Evolutionary conservation across 2,329 filamentous ascomycete species (phyloP).

Genomic region (Cadophora sp.): DNA sequence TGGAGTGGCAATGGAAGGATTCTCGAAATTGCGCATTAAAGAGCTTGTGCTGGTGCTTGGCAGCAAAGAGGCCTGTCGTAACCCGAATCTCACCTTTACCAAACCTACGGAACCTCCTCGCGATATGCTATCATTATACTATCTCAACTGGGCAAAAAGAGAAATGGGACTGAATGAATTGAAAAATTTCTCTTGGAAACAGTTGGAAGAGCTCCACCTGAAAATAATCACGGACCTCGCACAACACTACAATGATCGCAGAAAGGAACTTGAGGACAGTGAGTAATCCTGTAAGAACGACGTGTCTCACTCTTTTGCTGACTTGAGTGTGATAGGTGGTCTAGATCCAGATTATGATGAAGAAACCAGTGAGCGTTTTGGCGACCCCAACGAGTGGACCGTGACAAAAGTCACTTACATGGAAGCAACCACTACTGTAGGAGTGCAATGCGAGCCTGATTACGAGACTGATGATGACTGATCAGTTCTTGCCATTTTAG

Average conservation of each 20-base stretch:
- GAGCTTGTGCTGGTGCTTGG: neutral
- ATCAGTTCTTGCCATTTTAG: too few relatives aligned
- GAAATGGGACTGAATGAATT: neutral
- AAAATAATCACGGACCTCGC: too few relatives aligned
- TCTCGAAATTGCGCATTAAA: neutral
- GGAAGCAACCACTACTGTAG: neutral
- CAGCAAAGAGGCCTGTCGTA: neutral
- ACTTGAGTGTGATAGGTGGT: too few relatives aligned
- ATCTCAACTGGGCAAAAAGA: too few relatives aligned
- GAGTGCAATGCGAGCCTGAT: too few relatives aligned
- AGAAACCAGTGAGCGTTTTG: neutral
- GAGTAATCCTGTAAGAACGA: too few relatives aligned
- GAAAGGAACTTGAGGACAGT: too few relatives aligned
- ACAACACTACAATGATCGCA: too few relatives aligned
- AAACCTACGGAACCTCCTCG: neutral
- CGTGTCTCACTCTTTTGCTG: too few relatives aligned
- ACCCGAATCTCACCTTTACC: neutral
- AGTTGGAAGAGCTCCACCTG: neutral
- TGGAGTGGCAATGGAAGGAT: neutral
- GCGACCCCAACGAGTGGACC: neutral
- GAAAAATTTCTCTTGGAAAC: neutral
- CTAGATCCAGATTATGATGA: too few relatives aligned
- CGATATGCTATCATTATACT: neutral
- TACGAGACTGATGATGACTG: too few relatives aligned
- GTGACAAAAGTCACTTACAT: neutral